Conservation (phyloP, 306 rosid genomes). For the Quercus cerris region DNA sequence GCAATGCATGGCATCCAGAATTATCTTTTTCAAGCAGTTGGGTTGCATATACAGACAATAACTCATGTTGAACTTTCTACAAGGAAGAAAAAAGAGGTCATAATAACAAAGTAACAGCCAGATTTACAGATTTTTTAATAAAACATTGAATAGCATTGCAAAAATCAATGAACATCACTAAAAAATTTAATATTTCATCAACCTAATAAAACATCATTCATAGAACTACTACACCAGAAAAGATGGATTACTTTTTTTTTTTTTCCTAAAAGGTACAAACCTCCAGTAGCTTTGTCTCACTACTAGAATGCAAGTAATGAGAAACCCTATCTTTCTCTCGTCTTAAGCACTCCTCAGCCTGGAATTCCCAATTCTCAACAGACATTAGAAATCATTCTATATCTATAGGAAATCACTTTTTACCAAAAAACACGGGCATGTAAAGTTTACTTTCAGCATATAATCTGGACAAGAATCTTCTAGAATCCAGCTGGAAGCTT, state of each 20-base stretch:
- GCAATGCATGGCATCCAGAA: conserved; percentile 89
- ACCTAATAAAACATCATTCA: not conserved
- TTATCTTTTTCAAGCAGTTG: conserved; percentile 91
- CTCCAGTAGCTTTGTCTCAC: conserved; percentile 45
- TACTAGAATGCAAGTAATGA: conserved; percentile 39
- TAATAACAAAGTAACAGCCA: not conserved
- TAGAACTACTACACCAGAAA: not conserved
- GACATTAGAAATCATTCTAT: not conserved
- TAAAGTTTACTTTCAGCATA: conserved; percentile 40
- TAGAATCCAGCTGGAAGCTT: conserved; percentile 54
- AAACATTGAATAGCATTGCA: not conserved
- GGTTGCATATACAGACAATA: conserved; percentile 70
- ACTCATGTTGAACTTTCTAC: conserved; percentile 75
- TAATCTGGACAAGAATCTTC: too few species aligned
- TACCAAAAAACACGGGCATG: not conserved
- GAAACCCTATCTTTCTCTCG: conserved; percentile 48
- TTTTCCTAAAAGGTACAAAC: conserved; percentile 6
- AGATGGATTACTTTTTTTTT: not conserved
- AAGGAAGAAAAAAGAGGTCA: conserved; percentile 12
- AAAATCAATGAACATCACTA: not conserved
- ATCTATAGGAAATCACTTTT: not conserved
- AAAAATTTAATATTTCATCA: not conserved
- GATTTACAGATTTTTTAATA: not conserved
- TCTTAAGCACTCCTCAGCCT: conserved; percentile 53
- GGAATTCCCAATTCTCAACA: conserved; percentile 9